Evolutionary conservation across 371 early-diverging fungal species (phyloP), one percentile per base, ranked within the genome.

Genomic region (Zancudomyces culisetae): DNA sequence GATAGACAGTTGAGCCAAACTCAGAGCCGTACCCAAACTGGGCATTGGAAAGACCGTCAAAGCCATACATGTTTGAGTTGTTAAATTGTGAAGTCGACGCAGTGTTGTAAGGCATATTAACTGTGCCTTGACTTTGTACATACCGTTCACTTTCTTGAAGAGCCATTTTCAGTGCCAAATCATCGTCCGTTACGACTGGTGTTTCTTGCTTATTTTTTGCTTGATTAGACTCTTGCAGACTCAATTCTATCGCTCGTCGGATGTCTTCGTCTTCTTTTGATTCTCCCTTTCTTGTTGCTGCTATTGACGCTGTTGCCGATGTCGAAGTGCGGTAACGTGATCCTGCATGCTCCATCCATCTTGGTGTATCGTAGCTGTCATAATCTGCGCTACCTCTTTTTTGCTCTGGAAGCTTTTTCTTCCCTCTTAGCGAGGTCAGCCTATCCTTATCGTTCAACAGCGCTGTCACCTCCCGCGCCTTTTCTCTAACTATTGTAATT

Each of bases 381-480:
- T n/a, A n/a, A n/a, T n/a, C n/a, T n/a, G n/a, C n/a, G 41, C 41
- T 18, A 18, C 41, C 35, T 10, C 35, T 15, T 35, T 6, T 10
- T 35, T 15, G 10, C 35, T 35, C 15, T 35, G 35, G 35, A 6
- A 24, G 6, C 35, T 35, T 35, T 35, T 35, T 35, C 15, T 35
- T 15, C 15, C 35, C 15, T 10, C 45, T 6, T 28, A 27, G 84
- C 54, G 84, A 83, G 45, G 74, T 74, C 40, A 94, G 63, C 18
- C 81, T 75, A 6, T 75, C 61, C 1, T 89, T 91, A 56, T 93
- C 89, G 1, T 76, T 60, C 40, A 94, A 63, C 27, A 94, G 67
- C 3, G 73, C 70, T 6, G 90, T 84, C 42, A 96, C 76, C 50
- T 87, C 90, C 54, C 89, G 90, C 45, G 88, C 85, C 63, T 87